These are phyloP conservation scores for Juglanconis juglandina DNA, from an alignment of 2,329 filamentous ascomycete genomes.

Conservation along the genomic window DNA sequence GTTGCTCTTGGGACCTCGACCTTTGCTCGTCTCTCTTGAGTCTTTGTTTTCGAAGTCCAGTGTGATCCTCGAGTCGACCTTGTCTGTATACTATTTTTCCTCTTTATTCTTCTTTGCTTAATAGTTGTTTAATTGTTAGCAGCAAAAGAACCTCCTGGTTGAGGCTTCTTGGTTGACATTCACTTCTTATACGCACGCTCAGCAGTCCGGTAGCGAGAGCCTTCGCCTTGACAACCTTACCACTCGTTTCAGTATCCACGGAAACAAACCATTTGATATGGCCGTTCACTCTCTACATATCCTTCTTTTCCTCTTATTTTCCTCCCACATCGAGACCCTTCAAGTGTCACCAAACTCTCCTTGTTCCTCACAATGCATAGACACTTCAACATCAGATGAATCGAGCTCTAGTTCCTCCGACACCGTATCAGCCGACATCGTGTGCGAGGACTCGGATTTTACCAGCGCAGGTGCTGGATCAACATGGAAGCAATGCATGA, in stretches of 20 bases:
- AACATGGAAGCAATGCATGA: constrained; percentile 49
- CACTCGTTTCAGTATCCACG: no score
- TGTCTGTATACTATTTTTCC: background rate
- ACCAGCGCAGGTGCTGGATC: constrained; percentile 34
- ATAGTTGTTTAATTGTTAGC: constrained; percentile 14
- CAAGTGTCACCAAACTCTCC: constrained; percentile 54
- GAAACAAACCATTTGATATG: constrained; percentile 15
- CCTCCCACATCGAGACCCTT: constrained; percentile 35
- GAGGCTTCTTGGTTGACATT: constrained; percentile 10
- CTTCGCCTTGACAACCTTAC: no score
- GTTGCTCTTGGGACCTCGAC: background rate
- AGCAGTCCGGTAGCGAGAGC: no score
- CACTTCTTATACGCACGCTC: background rate
- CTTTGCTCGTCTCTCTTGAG: background rate
- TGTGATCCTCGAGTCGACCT: background rate
- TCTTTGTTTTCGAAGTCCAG: background rate
- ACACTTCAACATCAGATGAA: constrained; percentile 32
- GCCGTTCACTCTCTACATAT: constrained; percentile 15
- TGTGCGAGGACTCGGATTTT: constrained; percentile 45
- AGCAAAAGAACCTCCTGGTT: constrained; percentile 17
- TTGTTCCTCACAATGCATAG: constrained; percentile 48
- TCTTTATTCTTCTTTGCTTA: background rate
- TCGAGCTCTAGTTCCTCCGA: constrained; percentile 45
- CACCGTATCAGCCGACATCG: constrained; percentile 43
- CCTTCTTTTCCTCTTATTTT: constrained; percentile 23